Conservation (phyloP, 345 rosid genomes). For the Populus pruinosa region DNA sequence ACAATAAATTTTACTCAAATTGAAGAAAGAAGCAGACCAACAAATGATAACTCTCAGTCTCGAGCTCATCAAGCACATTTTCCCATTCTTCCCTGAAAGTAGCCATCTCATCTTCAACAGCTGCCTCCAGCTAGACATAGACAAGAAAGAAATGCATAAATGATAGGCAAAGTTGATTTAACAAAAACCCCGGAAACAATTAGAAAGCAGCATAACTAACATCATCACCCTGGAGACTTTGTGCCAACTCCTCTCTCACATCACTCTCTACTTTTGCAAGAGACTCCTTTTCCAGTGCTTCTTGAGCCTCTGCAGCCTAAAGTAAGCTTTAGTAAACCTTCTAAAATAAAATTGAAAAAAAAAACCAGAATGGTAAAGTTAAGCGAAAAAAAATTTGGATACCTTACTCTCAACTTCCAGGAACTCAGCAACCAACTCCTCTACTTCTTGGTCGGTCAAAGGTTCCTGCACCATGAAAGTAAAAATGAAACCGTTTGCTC, state of each 20-base stretch:
- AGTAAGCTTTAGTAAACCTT: slow-evolving; percentile 37
- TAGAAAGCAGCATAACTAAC: slow-evolving; percentile 42
- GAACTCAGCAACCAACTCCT: slow-evolving; percentile 75
- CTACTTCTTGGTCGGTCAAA: slow-evolving; percentile 82
- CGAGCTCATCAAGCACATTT: slow-evolving; percentile 79
- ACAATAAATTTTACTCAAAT: slow-evolving; percentile 22
- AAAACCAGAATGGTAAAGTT: slow-evolving; percentile 1
- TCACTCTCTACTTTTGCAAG: slow-evolving; percentile 76
- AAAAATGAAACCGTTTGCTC: slow-evolving; percentile 8
- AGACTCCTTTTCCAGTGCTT: slow-evolving; percentile 92
- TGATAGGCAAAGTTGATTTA: slow-evolving; percentile 3
- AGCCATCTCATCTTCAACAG: slow-evolving; percentile 78
- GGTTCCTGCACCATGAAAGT: slow-evolving; percentile 51
- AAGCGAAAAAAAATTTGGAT: slow-evolving; percentile 23
- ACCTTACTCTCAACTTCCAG: slow-evolving; percentile 95
- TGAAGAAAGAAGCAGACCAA: slow-evolving; percentile 62
- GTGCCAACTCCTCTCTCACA: slow-evolving; percentile 86
- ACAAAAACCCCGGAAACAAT: neutral
- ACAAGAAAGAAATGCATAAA: slow-evolving; percentile 17
- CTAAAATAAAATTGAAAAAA: slow-evolving; percentile 11
- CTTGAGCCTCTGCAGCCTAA: slow-evolving; percentile 99
- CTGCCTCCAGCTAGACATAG: slow-evolving; percentile 56
- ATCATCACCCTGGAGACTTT: slow-evolving; percentile 63
- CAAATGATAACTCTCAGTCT: slow-evolving; percentile 80
- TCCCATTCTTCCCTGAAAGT: slow-evolving; percentile 90